Conservation (phyloP, 208 protist species). For the Trypanosoma avium region DNA sequence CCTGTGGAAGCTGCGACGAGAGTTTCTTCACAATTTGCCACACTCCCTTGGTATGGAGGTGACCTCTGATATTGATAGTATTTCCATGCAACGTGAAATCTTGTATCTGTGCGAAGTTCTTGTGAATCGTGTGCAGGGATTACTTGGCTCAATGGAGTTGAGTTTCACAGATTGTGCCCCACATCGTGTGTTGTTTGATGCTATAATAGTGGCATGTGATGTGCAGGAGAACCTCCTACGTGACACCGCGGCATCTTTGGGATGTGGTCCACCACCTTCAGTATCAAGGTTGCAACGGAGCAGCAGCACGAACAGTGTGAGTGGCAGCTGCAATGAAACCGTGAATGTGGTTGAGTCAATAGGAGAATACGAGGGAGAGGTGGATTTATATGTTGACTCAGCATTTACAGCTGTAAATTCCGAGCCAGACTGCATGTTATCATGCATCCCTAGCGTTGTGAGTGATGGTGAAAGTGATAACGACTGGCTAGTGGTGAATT, state of each 20-base stretch:
- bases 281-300: background rate
- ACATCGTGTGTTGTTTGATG: constrained; percentile 23
- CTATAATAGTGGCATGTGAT: constrained; percentile 24
- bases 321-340: background rate
- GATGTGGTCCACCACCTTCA: background rate
- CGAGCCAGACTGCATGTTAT: background rate
- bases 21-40: constrained; percentile 2
- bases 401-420: background rate
- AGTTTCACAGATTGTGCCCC: constrained; percentile 26
- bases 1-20: constrained; percentile 8
- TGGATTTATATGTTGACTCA: too few relatives aligned
- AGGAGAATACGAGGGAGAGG: too few relatives aligned
- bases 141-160: constrained; percentile 24
- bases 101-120: constrained; percentile 17
- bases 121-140: constrained; percentile 4
- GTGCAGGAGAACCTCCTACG: constrained; percentile 26
- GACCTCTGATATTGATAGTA: background rate
- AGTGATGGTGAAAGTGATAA: background rate
- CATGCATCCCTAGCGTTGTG: background rate
- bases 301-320: background rate
- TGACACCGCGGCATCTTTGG: background rate
- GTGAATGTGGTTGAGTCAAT: too few relatives aligned
- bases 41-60: background rate
- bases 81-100: constrained; percentile 17
- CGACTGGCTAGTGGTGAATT: background rate